Conservation (phyloP, 805 yeast genomes). For the Kodamaea kaohsiungensis region DNA sequence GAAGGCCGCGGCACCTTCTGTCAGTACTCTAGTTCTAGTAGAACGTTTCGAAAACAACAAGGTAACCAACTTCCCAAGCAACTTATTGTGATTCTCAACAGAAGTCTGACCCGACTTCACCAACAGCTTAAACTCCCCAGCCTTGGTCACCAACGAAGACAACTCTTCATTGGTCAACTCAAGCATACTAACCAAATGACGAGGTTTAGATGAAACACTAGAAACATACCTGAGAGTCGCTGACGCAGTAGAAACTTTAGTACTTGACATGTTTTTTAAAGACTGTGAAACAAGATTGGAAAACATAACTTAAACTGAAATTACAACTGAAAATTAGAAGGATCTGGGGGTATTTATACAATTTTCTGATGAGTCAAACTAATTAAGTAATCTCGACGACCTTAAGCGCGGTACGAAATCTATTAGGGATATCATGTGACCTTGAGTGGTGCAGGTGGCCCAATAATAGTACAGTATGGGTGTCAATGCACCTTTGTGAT, state of each 20-base stretch:
- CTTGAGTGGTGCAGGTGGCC: background rate
- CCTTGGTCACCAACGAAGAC: slow-evolving; percentile 67
- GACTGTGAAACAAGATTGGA: background rate
- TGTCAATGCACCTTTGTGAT: background rate
- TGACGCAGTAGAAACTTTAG: slow-evolving; percentile 1
- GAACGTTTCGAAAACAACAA: slow-evolving; percentile 88
- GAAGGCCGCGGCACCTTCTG: slow-evolving; percentile 91
- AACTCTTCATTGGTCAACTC: slow-evolving; percentile 78
- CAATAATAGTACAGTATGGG: background rate
- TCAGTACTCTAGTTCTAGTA: slow-evolving; percentile 90
- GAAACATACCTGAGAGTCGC: background rate
- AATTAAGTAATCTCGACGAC: slow-evolving; percentile 11
- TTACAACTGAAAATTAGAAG: background rate
- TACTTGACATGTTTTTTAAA: background rate
- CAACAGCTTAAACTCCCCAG: slow-evolving; percentile 62
- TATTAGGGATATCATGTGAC: background rate
- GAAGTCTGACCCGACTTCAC: slow-evolving; percentile 55
- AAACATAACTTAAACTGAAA: slow-evolving; percentile 3
- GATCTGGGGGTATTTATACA: slow-evolving; percentile 1
- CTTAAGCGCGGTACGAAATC: slow-evolving; percentile 18
- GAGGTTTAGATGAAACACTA: slow-evolving; percentile 24
- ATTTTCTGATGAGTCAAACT: slow-evolving; percentile 10
- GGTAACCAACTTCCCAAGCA: slow-evolving; percentile 81
- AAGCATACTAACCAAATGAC: slow-evolving; percentile 82
- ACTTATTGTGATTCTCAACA: slow-evolving; percentile 46